These are phyloP conservation scores for Aspergillus fumigatiaffinis DNA, from an alignment of 2,329 filamentous ascomycete species.

Conservation along the genomic window DNA sequence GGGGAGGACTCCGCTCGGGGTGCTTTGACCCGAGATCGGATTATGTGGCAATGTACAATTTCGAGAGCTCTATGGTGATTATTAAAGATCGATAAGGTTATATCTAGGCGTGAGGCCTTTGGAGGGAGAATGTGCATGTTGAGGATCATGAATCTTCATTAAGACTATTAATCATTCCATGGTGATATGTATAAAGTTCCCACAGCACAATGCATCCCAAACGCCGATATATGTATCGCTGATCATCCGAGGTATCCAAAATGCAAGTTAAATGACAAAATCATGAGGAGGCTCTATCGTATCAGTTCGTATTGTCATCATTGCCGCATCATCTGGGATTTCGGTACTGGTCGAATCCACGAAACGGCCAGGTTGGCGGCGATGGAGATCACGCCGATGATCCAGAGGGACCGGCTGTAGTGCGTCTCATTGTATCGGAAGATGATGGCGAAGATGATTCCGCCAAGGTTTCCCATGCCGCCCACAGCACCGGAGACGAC, in stretches of 20 bases:
- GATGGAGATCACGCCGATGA: conserved; percentile 74
- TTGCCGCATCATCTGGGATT: not conserved
- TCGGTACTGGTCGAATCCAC: conserved; percentile 56
- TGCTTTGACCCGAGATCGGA: not conserved
- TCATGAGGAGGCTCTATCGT: not conserved
- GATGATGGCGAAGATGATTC: conserved; percentile 77
- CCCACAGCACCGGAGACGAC: conserved; percentile 74
- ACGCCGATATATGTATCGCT: not conserved
- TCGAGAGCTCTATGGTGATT: not conserved
- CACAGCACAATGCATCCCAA: not conserved
- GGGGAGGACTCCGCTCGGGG: not conserved
- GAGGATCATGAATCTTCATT: not conserved
- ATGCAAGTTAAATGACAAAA: not conserved
- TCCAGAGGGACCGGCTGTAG: conserved; percentile 72
- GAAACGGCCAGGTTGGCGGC: conserved; percentile 62
- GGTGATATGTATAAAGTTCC: not conserved
- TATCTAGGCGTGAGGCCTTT: not conserved
- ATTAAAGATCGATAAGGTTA: not conserved
- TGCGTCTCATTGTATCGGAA: conserved; percentile 69
- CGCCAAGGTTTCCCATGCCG: conserved; percentile 77
- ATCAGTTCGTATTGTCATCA: not conserved
- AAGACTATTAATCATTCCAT: not conserved
- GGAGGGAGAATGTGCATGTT: not conserved
- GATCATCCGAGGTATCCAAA: not conserved
- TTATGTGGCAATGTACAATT: not conserved